Conservation (phyloP, 73 alveolate species). For the Durusdinium trenchii region DNA sequence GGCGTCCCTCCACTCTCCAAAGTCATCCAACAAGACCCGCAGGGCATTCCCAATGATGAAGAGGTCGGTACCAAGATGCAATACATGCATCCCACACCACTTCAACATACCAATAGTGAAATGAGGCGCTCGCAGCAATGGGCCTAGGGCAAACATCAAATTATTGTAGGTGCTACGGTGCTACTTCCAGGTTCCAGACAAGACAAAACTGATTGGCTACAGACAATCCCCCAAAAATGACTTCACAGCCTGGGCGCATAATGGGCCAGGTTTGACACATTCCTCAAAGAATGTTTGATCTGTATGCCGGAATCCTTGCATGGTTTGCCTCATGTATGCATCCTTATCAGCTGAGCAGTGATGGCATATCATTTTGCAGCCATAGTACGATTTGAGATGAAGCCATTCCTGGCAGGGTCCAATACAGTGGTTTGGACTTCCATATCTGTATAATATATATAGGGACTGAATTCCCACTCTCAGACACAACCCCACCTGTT, state of each 20-base stretch:
- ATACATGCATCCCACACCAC: conserved; percentile 34
- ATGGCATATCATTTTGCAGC: background rate
- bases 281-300: background rate
- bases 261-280: background rate
- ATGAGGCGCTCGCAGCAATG: background rate
- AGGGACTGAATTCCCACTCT: too few species aligned
- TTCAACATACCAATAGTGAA: background rate
- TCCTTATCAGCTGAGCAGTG: background rate
- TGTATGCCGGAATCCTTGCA: background rate
- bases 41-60: background rate
- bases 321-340: background rate
- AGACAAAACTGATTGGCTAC: background rate
- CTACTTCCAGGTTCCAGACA: background rate
- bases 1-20: background rate
- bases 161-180: too few species aligned
- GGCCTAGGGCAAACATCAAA: background rate
- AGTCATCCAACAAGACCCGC: background rate
- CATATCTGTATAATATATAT: too few species aligned
- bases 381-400: background rate
- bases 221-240: background rate
- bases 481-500: background rate
- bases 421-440: too few species aligned
- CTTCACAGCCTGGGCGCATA: background rate
- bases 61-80: background rate
- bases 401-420: conserved; percentile 21